Evolutionary conservation across 441 rosid species (phyloP), one percentile per base, ranked within the genome.

Genomic region (Jatropha multifida): DNA sequence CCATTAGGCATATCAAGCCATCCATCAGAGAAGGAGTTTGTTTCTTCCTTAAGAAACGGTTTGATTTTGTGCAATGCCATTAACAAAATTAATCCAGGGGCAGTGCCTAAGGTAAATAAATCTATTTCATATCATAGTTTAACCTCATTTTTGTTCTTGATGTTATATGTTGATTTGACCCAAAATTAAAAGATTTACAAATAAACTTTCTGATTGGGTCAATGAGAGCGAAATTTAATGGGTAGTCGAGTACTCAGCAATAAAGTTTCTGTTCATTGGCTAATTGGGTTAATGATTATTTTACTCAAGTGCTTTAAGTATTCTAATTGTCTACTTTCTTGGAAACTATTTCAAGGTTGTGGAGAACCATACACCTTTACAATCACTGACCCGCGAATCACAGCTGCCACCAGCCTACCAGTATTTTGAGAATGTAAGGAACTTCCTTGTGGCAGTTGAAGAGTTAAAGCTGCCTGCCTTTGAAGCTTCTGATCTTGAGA

Each of bases 401-500:
- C 98, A 93, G 69, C 96, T 92, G 32, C 81, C 89, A 66, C 86
- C 85, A 4, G 99, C 98, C 46, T 95, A 87, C 81, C 99, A 95
- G 76, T 92, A 93, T 76, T 95, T 95, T 65, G 98, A 95, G 84
- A 95, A 95, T 76, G 95, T 92, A 11, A 77, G 88, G 71, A 95
- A 95, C 81, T 93, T 95, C 85, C 85, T 95, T 59, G 89, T 93
- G 75, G 95, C 98, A 17, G 74, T 95, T 42, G 86, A 93, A 71
- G 94, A 89, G 67, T 83, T 95, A 77, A 95, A 88, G 78, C 87
- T 95, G 71, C 92, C 97, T 32, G 93, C 93, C 68, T 95, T 95
- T 76, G 95, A 92, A 88, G 98, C 99, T 84, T 90, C 96, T 77
- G 96, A 93, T 90, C 91, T 95, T 32, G 98, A 92, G 79, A 95